Percentiles rank a stretch among this genome's conserved stretches.
phyloP scores from a whole-genome alignment of 768 basidiomycete genomes.

The Hortiboletus campestris region DNA sequence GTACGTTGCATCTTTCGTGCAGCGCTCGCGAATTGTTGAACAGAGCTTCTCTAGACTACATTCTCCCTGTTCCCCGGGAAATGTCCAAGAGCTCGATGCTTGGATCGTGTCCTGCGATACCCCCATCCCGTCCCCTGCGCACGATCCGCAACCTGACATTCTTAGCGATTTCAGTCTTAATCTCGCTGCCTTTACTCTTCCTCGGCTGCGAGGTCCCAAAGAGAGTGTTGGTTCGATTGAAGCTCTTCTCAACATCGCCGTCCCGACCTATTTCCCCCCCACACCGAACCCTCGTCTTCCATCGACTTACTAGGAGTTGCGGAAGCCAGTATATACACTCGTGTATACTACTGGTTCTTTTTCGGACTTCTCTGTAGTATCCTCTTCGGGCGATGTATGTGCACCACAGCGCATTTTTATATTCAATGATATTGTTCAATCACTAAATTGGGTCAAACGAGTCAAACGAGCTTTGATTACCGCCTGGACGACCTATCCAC shows the following conservation, averaged over 20 bases:
- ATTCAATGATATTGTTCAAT: not conserved
- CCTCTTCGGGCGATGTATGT: not conserved
- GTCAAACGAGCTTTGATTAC: not conserved
- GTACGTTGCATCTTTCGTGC: not conserved
- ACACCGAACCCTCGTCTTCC: not conserved
- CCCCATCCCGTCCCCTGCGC: not conserved
- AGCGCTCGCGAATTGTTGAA: not conserved
- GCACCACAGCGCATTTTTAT: not conserved
- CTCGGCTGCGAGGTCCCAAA: not conserved
- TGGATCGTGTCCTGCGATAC: not conserved
- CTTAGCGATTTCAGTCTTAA: not conserved
- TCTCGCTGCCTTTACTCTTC: conserved; percentile 8
- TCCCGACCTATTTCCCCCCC: not conserved
- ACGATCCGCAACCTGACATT: not conserved
- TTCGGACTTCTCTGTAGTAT: conserved; percentile 2
- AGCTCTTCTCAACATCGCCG: not conserved
- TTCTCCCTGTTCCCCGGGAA: not conserved
- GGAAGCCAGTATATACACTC: not conserved
- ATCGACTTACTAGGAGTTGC: not conserved
- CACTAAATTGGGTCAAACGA: not conserved
- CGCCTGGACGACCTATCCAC: not conserved
- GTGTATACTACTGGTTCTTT: not conserved
- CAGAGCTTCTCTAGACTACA: not conserved
- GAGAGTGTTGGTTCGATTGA: not conserved
- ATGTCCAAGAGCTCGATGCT: not conserved